These are phyloP conservation scores for Brassica hybrid DNA, from an alignment of 441 rosid genomes.

Conservation along the genomic window DNA sequence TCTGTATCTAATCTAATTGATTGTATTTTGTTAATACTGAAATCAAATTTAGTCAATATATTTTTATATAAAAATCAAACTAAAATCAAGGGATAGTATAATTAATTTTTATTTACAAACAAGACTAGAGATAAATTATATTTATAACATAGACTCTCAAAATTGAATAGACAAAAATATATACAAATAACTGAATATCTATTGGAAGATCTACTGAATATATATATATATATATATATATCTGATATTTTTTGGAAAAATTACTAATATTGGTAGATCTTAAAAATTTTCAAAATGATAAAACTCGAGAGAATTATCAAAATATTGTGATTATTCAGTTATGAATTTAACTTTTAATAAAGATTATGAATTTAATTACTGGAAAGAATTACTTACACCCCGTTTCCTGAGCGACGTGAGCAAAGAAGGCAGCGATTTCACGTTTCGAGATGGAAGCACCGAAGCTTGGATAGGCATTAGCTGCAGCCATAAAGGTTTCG, in stretches of 20 bases:
- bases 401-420: conserved; percentile 41
- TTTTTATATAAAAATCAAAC: not conserved
- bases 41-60: too few species aligned
- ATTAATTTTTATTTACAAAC: not conserved
- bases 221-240: too few species aligned
- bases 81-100: not conserved
- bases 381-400: conserved; percentile 21
- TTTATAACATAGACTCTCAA: not conserved
- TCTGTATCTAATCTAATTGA: not conserved
- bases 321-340: not conserved
- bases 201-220: not conserved
- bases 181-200: not conserved
- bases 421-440: conserved; percentile 44
- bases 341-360: not conserved
- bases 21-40: not conserved
- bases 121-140: not conserved
- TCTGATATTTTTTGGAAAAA: too few species aligned
- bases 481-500: conserved; percentile 54
- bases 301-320: not conserved
- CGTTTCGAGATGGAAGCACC: conserved; percentile 46
- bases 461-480: conserved; percentile 46
- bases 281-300: too few species aligned
- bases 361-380: not conserved
- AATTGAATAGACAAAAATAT: not conserved
- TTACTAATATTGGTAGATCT: too few species aligned